Base-by-base conservation (phyloP, 345 rosid species). In the Angophora floribunda region DNA sequence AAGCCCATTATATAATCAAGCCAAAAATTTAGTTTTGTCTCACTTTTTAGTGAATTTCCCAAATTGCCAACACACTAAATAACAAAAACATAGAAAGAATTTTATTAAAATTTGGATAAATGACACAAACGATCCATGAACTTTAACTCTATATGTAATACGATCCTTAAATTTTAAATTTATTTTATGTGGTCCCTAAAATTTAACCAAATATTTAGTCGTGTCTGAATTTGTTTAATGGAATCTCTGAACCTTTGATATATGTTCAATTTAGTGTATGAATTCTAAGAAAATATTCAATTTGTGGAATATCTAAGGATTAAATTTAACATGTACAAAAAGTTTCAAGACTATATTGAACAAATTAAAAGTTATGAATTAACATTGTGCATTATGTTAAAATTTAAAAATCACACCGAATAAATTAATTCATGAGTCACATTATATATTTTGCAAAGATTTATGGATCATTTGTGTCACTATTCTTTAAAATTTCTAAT, bases 151-250 rank as follows among this genome's bases (percentile, higher is more conserved):
- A 55, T 55, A 3, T 55, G 21, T 2, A 21, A 4, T 55, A 26
- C 7, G 0, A 0, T 55, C 0, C 19, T 0, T 21, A 0, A 0
- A 55, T 3, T 55, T 55, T 55, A 7, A 55, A 55, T 55, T 55
- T 19, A 55, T 55, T 55, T 1, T 19, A 55, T 8, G 2, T 8
- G 0, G 1, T 55, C 24, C 0, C 0, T 55, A 55, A 55, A 21
- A 0, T 22, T 55, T 55, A 36, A 36, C 4, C 41, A 2, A 36
- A 36, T 36, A 36, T 36, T 36, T 4, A 36, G 41, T 36, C 41
- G 41, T 36, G 3, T 36, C 41, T 36, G 41, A 36, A 36, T 36
- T 36, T 36, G 41, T 36, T 36, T 36, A 36, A 36, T 36, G 41
- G 41, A 36, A 36, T 36, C 41, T 36, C 4, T 4, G 41, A 4